Evolutionary conservation across 768 basidiomycete species (phyloP).

Genomic region (Sporobolomyces phaffii): DNA sequence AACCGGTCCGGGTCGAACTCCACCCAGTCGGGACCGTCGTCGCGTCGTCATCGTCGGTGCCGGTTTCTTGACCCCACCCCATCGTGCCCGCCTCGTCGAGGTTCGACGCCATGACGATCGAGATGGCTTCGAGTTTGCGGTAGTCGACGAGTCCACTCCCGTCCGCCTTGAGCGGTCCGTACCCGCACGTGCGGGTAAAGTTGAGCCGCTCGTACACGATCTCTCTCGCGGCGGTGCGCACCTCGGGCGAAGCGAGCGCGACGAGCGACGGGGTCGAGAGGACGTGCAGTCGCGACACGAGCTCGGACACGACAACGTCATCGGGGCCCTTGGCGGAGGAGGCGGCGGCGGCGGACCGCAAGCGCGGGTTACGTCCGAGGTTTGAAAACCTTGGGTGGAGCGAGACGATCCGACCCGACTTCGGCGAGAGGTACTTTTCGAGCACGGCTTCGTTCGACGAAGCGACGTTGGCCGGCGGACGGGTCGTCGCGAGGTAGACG

Average conservation of each 20-base stretch:
- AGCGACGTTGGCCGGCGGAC: background rate
- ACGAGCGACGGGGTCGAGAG: constrained; percentile 15
- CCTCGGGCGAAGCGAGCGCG: background rate
- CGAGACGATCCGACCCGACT: background rate
- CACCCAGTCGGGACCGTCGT: constrained; percentile 10
- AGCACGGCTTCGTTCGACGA: constrained; percentile 16
- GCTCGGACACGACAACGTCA: background rate
- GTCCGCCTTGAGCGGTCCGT: constrained; percentile 17
- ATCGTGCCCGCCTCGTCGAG: background rate
- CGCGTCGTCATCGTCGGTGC: background rate
- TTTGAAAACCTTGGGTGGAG: constrained; percentile 11
- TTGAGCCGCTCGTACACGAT: constrained; percentile 23
- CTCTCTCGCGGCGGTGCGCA: constrained; percentile 15
- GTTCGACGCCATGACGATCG: constrained; percentile 1
- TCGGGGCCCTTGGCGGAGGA: background rate
- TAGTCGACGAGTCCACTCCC: constrained; percentile 15
- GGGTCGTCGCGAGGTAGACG: constrained; percentile 8
- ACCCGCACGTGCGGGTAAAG: background rate
- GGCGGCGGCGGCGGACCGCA: too few relatives aligned
- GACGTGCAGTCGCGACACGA: constrained; percentile 19
- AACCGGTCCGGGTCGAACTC: background rate
- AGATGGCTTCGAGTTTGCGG: constrained; percentile 21
- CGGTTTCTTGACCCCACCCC: background rate
- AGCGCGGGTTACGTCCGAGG: background rate
- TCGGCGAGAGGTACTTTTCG: background rate